A percentile compares a stretch with the other conserved stretches of the same genome.
phyloP scores from a whole-genome alignment of 306 rosid genomes.

The Trifolium dubium region DNA sequence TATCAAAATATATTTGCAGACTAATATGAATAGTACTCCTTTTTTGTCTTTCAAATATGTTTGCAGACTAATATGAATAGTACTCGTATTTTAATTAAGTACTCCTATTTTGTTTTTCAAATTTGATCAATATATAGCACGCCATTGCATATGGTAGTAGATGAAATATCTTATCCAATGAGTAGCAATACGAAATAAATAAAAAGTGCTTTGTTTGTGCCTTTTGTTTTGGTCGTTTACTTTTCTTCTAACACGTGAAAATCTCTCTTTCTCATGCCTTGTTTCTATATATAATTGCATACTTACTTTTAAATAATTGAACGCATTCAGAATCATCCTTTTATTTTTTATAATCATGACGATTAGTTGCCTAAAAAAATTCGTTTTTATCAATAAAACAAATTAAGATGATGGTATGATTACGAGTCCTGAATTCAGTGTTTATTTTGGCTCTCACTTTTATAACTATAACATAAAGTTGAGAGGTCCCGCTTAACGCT shows the following conservation, averaged over 20 bases:
- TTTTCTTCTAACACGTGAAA: slow-evolving; percentile 39
- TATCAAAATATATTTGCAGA: too few species aligned
- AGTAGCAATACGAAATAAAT: neutral
- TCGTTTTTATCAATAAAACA: too few species aligned
- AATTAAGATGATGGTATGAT: neutral
- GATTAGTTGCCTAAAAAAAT: neutral
- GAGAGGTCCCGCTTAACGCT: neutral
- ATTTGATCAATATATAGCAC: slow-evolving; percentile 1
- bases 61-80: neutral
- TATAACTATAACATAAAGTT: too few species aligned
- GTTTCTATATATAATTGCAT: neutral
- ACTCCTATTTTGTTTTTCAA: neutral
- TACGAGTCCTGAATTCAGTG: neutral
- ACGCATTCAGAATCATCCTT: slow-evolving; percentile 14
- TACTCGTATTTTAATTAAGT: neutral
- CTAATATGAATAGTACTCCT: neutral
- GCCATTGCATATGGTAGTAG: slow-evolving; percentile 13
- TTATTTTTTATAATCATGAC: neutral
- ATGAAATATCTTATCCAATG: slow-evolving; percentile 19
- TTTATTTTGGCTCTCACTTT: neutral
- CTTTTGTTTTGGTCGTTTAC: slow-evolving; percentile 27
- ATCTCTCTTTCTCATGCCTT: slow-evolving; percentile 6
- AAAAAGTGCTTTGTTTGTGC: neutral
- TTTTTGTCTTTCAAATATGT: too few species aligned
- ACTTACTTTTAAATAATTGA: slow-evolving; percentile 19